These are phyloP conservation scores for Penicillium capsulatum DNA, from an alignment of 2,329 filamentous ascomycete genomes.

Conservation along the genomic window DNA sequence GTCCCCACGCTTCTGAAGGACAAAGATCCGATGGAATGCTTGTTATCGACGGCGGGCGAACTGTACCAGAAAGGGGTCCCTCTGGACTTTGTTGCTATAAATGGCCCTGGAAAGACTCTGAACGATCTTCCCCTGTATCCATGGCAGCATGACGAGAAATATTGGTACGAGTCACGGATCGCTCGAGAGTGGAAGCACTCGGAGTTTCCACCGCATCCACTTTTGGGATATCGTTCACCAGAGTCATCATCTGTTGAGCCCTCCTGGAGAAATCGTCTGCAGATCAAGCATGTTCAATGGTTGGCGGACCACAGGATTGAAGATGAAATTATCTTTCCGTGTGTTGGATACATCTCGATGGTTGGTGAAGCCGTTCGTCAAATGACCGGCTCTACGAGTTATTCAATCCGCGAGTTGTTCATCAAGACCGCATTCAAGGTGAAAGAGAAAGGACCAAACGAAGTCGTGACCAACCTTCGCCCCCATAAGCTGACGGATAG, in stretches of 20 bases:
- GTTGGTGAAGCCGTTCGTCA: constrained; percentile 21
- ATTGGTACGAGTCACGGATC: constrained; percentile 7
- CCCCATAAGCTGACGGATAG: too few relatives aligned
- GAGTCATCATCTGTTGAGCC: constrained; percentile 33
- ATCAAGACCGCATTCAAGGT: constrained; percentile 3
- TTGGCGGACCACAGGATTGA: constrained; percentile 28
- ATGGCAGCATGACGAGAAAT: constrained; percentile 14
- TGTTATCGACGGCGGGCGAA: constrained; percentile 1
- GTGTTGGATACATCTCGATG: constrained; percentile 25
- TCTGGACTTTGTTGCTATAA: constrained; percentile 5
- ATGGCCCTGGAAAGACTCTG: constrained; percentile 1
- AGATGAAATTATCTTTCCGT: constrained; percentile 21
- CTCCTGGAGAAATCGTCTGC: constrained; percentile 37
- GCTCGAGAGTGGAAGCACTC: constrained; percentile 17
- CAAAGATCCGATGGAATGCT: neutral
- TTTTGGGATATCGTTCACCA: constrained; percentile 22
- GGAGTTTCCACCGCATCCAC: constrained; percentile 18
- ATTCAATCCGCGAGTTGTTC: neutral
- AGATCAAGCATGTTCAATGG: constrained; percentile 27
- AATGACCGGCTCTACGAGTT: neutral
- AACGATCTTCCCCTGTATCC: constrained; percentile 27
- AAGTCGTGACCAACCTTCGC: too few relatives aligned
- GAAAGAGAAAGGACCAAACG: constrained; percentile 7
- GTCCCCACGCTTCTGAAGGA: neutral
- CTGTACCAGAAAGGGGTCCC: neutral